A percentile compares a stretch with the other conserved stretches of the same genome.
phyloP scores from a whole-genome alignment of 1,284 basidiomycete species.

The Boletellus dicymbophilus region DNA sequence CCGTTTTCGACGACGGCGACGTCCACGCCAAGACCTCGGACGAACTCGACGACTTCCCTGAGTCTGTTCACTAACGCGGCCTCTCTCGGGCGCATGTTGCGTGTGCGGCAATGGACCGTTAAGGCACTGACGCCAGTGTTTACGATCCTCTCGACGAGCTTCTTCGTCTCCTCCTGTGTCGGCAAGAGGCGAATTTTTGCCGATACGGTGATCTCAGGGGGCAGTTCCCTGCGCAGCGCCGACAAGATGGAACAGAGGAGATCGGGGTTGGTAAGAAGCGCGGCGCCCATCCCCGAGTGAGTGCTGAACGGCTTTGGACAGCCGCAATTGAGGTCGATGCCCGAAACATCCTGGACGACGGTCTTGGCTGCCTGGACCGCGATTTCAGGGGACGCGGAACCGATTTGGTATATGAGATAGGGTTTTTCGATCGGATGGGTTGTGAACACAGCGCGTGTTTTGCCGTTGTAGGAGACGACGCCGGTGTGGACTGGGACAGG shows the following conservation, averaged over 20 bases:
- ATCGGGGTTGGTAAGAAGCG: slow-evolving; percentile 90
- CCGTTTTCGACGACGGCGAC: slow-evolving; percentile 94
- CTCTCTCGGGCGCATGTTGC: slow-evolving; percentile 89
- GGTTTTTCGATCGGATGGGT: slow-evolving; percentile 95
- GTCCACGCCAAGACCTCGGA: slow-evolving; percentile 65
- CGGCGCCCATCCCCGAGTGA: slow-evolving; percentile 95
- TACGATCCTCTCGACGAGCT: slow-evolving; percentile 85
- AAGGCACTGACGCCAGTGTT: slow-evolving; percentile 87
- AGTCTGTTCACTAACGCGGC: slow-evolving; percentile 80
- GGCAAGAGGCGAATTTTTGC: slow-evolving; percentile 93
- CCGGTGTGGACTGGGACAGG: slow-evolving; percentile 71
- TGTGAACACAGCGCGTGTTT: slow-evolving; percentile 85
- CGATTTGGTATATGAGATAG: slow-evolving; percentile 91
- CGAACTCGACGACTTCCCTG: slow-evolving; percentile 83
- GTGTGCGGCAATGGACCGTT: slow-evolving; percentile 95
- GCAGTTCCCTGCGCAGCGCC: slow-evolving; percentile 74
- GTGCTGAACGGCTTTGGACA: slow-evolving; percentile 97
- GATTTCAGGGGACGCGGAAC: slow-evolving; percentile 85
- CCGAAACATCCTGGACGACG: slow-evolving; percentile 89
- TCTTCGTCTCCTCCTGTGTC: slow-evolving; percentile 83
- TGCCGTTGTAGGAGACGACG: slow-evolving; percentile 85
- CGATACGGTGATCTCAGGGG: slow-evolving; percentile 79
- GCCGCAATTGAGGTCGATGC: slow-evolving; percentile 94
- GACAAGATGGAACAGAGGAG: slow-evolving; percentile 86
- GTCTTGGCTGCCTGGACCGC: slow-evolving; percentile 90